Percentiles rank a stretch among this genome's conserved stretches.
Conservation (phyloP, 192 early-diverging fungal species). For the Podila horticola region DNA sequence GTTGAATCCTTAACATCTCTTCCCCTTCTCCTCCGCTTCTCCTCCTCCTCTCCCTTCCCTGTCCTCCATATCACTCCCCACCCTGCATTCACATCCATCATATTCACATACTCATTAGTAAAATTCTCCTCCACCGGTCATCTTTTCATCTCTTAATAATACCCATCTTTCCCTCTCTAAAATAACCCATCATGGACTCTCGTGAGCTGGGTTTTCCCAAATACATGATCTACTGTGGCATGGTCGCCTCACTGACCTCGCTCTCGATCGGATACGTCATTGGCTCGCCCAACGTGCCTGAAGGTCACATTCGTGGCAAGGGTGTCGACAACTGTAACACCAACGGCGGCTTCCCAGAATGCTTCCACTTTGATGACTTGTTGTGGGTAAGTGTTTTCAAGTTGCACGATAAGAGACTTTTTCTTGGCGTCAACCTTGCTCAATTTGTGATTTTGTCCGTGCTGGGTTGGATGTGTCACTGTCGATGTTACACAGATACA, state of each 20-base stretch:
- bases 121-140: not conserved
- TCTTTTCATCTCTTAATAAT: not conserved
- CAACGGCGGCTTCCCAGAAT: conserved; percentile 15
- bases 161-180: not conserved
- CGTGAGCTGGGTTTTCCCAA: conserved; percentile 43
- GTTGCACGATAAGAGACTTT: no score
- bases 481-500: not conserved
- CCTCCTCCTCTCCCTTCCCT: not conserved
- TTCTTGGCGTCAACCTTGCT: no score
- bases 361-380: conserved; percentile 31
- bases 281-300: conserved; percentile 58
- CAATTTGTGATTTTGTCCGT: no score
- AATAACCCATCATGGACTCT: conserved; percentile 48
- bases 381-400: conserved; percentile 35
- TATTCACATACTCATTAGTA: not conserved
- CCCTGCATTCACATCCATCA: conserved; percentile 1
- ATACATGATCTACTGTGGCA: conserved; percentile 56
- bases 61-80: not conserved
- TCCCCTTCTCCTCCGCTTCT: not conserved
- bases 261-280: conserved; percentile 58
- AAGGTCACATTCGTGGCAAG: conserved; percentile 44
- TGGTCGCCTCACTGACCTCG: conserved; percentile 51
- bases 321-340: conserved; percentile 1
- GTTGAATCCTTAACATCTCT: not conserved
- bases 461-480: not conserved